These are phyloP conservation scores for Colletotrichum sp. DNA, from an alignment of 2,329 filamentous ascomycete genomes.

Conservation along the genomic window DNA sequence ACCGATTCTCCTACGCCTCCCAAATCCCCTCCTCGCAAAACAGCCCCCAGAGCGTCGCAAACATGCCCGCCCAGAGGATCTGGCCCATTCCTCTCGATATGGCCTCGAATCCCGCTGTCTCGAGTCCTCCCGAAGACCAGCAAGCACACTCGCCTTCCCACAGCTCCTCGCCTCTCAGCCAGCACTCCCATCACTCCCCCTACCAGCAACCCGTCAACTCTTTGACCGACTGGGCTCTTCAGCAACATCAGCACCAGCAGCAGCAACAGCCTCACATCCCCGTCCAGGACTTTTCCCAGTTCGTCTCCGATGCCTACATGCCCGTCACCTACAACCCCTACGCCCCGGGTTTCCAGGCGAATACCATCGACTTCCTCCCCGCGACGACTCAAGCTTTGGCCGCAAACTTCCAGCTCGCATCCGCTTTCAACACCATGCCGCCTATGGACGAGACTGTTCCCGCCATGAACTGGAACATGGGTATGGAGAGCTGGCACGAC, in stretches of 20 bases:
- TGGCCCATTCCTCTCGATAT: slow-evolving; percentile 62
- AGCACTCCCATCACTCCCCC: slow-evolving; percentile 58
- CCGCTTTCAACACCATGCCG: slow-evolving; percentile 64
- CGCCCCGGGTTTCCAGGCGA: slow-evolving; percentile 56
- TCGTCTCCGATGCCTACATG: slow-evolving; percentile 57
- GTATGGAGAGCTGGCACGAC: slow-evolving; percentile 80
- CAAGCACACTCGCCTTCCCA: slow-evolving; percentile 51
- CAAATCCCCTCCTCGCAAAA: slow-evolving; percentile 32
- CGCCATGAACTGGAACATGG: slow-evolving; percentile 64
- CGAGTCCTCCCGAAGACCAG: slow-evolving; percentile 52
- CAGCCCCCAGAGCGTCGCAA: slow-evolving; percentile 21
- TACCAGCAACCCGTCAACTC: slow-evolving; percentile 57
- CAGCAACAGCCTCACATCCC: slow-evolving; percentile 37
- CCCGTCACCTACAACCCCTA: slow-evolving; percentile 47
- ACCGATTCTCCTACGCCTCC: slow-evolving; percentile 59
- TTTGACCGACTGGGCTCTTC: slow-evolving; percentile 67
- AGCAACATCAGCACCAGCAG: slow-evolving; percentile 56
- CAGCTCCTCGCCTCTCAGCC: slow-evolving; percentile 52
- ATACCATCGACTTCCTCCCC: slow-evolving; percentile 65
- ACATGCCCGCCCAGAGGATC: slow-evolving; percentile 43
- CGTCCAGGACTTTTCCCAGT: slow-evolving; percentile 54
- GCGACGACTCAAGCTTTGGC: slow-evolving; percentile 68
- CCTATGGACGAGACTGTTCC: slow-evolving; percentile 61
- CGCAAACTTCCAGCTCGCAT: slow-evolving; percentile 65
- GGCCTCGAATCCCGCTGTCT: slow-evolving; percentile 48